Evolutionary conservation across 495 filamentous ascomycete species (phyloP), one percentile per base, ranked within the genome.

Genomic region (Neurospora sp.): DNA sequence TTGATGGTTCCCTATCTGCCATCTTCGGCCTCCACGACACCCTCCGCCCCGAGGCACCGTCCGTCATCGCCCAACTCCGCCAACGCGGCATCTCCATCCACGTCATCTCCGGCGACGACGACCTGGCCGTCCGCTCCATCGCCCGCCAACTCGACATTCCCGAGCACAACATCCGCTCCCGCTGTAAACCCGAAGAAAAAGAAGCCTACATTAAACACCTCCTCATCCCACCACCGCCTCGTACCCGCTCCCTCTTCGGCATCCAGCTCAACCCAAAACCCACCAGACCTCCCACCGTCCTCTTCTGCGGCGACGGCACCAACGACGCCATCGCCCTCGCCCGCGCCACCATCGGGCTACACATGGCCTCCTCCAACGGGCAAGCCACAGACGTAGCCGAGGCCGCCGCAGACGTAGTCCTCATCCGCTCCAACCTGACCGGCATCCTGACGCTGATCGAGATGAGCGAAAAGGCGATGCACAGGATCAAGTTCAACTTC

Each of bases 221-320:
- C 71, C 78, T 82, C 27, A 72, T 14, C 44, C 40, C 18, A 20
- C 35, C 23, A 37, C 72, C 37, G 8, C 4, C 12, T 40, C 27
- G 12, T 9, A 35, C 23, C 27, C 27, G 11, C 23, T 62, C 54
- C 54, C 11, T 62, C 23, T 5, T 62, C 7, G 2, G 12, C 48
- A 20, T 12, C 20, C 10, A 12, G 4, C 10, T 6, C 4, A 23
- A 10, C 10, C 48, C 54, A 59, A 59, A 31, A 48, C 40, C 40
- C n/a, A 54, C 37, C n/a, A 73, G 70, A 71, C 79, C 81, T 69
- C 73, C 71, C 12, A 73, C 85, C 4, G 85, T 93, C 27, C 74
- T 94, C 20, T 94, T 95, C 81, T 86, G 86, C 75, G 93, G 93
- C 59, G 93, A 96, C 76, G 93, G 93, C 9, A 93, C 91, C 5